A percentile compares a stretch with the other conserved stretches of the same genome.
Conservation (phyloP, 139 green algal species). For the Closterium sp. region DNA sequence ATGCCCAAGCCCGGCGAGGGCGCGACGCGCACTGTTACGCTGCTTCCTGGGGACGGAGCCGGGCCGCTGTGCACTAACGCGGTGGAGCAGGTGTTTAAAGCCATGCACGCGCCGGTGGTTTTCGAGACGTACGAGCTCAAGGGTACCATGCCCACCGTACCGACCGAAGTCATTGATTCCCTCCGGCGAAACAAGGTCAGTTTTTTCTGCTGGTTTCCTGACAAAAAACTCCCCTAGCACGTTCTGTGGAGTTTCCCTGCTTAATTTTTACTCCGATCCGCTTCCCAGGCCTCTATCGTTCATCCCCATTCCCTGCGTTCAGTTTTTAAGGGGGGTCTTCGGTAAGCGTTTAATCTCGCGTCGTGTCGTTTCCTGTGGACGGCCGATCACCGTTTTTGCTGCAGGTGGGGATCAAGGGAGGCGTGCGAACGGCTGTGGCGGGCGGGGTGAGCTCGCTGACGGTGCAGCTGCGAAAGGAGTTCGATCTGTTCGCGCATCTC, state of each 20-base stretch:
- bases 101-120: conserved; percentile 48
- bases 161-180: conserved; percentile 56
- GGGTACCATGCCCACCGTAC: conserved; percentile 48
- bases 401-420: conserved; percentile 38
- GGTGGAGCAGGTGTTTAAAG: conserved; percentile 51
- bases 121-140: conserved; percentile 47
- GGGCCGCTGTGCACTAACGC: conserved; percentile 51
- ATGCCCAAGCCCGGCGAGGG: conserved; percentile 59
- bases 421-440: conserved; percentile 36
- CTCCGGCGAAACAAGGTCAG: conserved; percentile 49
- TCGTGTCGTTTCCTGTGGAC: background rate
- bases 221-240: background rate
- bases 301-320: background rate
- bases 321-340: background rate
- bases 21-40: conserved; percentile 58
- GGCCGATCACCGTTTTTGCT: background rate
- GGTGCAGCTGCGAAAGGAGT: conserved; percentile 54
- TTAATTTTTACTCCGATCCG: background rate
- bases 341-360: background rate
- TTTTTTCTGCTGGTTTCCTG: background rate
- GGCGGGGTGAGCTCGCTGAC: conserved; percentile 50
- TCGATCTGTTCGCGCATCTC: conserved; percentile 53
- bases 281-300: background rate
- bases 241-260: background rate
- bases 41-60: conserved; percentile 71